Base-by-base conservation (phyloP, 2,329 filamentous ascomycete genomes). In the Pestalotiopsis sp. region DNA sequence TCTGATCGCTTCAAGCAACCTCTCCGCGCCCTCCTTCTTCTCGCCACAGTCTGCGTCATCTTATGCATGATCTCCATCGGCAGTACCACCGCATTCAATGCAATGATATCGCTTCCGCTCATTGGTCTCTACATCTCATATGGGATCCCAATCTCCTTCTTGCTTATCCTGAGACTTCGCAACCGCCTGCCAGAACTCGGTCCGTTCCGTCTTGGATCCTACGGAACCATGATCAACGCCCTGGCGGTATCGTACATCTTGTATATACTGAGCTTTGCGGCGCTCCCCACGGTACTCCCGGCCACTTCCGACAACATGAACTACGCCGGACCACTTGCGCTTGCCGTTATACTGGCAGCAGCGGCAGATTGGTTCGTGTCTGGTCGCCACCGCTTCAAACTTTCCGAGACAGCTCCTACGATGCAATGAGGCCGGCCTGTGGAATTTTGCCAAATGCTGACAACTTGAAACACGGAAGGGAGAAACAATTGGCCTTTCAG, bases 401-500 rank as follows among this genome's bases (percentile, higher is more conserved):
- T 64, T 14, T 39, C 65, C 7, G 49, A 58, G 9, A 45, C 31
- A 12, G 27, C 27, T 59, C 23, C 57, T 11, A 59, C 45, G 5
- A n/a, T n/a, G 17, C 17, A 23, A 20, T 52, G 11, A 20, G 9
- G 3, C 20, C 20, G 6, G 45, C 17, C 20, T 20, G 20, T 9
- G 17, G 4, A 2, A n/a, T 3, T 52, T 4, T 31, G 45, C n/a
- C 20, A 20, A n/a, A 3, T n/a, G 17, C 45, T 4, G 14, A 31
- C 27, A n/a, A 20, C 2, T 52, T 52, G n/a, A 7, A 52, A 52
- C 17, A 9, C 3, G 3, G 20, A 5, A 52, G 11, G 4, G 13
- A 52, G 6, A 20, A 7, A 25, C 17, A 23, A 3, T 14, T 1
- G 41, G 3, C 74, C 76, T 27, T 12, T 13, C 25, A 13, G 31